Percentiles rank a stretch among this genome's conserved stretches.
Evolutionary conservation across 2,329 filamentous ascomycete genomes (phyloP).

Genomic region (Pyrenophora seminiperda): DNA sequence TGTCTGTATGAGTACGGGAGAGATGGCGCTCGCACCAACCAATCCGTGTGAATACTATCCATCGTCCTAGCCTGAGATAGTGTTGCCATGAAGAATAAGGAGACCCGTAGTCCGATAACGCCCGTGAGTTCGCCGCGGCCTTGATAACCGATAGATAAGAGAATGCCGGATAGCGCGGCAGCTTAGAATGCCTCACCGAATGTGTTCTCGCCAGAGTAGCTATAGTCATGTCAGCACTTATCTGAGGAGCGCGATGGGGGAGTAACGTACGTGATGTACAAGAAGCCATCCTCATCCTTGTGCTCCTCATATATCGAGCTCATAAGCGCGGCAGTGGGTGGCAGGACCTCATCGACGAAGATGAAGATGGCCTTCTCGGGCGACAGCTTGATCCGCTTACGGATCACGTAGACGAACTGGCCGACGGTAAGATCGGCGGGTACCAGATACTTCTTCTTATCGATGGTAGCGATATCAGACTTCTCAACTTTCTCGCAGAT

Average conservation of each 20-base stretch:
- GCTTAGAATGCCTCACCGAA: slow-evolving; percentile 67
- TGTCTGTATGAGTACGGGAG: slow-evolving; percentile 14
- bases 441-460: slow-evolving; percentile 99
- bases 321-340: slow-evolving; percentile 96
- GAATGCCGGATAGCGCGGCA: slow-evolving; percentile 15
- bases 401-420: slow-evolving; percentile 99
- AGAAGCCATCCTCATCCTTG: slow-evolving; percentile 86
- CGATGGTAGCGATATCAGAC: slow-evolving; percentile 98
- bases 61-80: slow-evolving; percentile 25
- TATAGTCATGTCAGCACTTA: slow-evolving; percentile 44
- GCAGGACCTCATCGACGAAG: slow-evolving; percentile 98
- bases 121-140: slow-evolving; percentile 35
- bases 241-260: background rate
- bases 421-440: slow-evolving; percentile 97
- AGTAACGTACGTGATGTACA: slow-evolving; percentile 86
- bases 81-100: slow-evolving; percentile 27
- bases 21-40: slow-evolving; percentile 11
- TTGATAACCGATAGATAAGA: slow-evolving; percentile 26
- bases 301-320: slow-evolving; percentile 99
- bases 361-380: slow-evolving; percentile 99
- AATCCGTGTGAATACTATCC: slow-evolving; percentile 19
- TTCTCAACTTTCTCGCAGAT: slow-evolving; percentile 99
- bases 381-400: slow-evolving; percentile 99
- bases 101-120: slow-evolving; percentile 39
- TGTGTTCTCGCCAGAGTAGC: slow-evolving; percentile 98